A percentile compares a stretch with the other conserved stretches of the same genome.
These are phyloP conservation scores for Zarea fungicola DNA, from an alignment of 2,329 filamentous ascomycete genomes.

Conservation along the genomic window DNA sequence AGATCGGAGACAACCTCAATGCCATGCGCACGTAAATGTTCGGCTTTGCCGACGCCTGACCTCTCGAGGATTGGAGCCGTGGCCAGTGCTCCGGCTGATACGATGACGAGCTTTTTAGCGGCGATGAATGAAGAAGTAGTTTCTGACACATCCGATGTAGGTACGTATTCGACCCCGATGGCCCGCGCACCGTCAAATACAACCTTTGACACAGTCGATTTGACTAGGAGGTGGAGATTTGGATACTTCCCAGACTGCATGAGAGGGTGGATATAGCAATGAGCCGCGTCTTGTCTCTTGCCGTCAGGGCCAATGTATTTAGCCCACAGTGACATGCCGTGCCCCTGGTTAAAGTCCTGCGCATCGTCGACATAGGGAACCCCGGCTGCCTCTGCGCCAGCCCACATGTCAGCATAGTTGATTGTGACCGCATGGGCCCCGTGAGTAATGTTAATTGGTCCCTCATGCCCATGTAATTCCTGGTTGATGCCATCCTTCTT, in stretches of 20 bases:
- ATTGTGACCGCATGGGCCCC: constrained; percentile 36
- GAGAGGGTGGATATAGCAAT: constrained; percentile 47
- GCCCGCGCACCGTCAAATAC: constrained; percentile 45
- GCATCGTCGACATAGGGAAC: constrained; percentile 44
- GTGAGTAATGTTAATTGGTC: constrained; percentile 46
- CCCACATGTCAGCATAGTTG: constrained; percentile 43
- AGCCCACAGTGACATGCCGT: constrained; percentile 33
- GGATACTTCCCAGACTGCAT: constrained; percentile 40
- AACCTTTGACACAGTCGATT: constrained; percentile 48
- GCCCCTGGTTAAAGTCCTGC: constrained; percentile 37
- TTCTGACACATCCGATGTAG: neutral
- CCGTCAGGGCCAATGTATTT: constrained; percentile 45
- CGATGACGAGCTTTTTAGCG: constrained; percentile 49
- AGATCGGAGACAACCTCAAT: constrained; percentile 46
- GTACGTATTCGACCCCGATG: constrained; percentile 47
- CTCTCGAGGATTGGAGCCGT: constrained; percentile 51
- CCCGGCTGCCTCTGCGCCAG: constrained; percentile 42
- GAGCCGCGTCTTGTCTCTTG: constrained; percentile 48
- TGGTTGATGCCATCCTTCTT: constrained; percentile 26
- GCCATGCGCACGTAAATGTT: constrained; percentile 36
- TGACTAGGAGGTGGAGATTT: constrained; percentile 49
- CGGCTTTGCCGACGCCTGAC: constrained; percentile 49
- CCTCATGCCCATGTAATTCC: constrained; percentile 39
- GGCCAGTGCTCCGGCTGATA: constrained; percentile 42
- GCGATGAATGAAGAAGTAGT: constrained; percentile 26